Percentiles rank a stretch among this genome's conserved stretches.
Conservation (phyloP, 331 rosid species). For the Ulmus americana region DNA sequence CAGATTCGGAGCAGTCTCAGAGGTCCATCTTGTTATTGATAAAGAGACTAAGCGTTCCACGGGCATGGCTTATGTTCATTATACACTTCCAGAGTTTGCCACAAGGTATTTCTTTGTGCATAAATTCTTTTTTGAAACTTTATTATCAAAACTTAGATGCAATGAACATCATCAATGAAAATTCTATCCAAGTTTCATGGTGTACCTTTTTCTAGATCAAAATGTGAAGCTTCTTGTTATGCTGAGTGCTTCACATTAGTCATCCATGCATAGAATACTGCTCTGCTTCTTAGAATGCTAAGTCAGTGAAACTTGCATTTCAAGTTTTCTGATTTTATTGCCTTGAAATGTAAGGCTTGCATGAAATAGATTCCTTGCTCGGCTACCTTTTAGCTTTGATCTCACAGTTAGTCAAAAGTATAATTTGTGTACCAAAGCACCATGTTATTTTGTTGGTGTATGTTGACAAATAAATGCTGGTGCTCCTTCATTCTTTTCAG, state of each 20-base stretch:
- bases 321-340: not conserved
- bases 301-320: not conserved
- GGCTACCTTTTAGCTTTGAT: not conserved
- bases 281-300: not conserved
- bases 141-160: not conserved
- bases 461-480: not conserved
- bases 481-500: not conserved
- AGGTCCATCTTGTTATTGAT: slow-evolving; percentile 76
- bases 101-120: slow-evolving; percentile 46
- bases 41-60: slow-evolving; percentile 73
- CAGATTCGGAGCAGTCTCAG: slow-evolving; percentile 55
- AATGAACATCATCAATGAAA: not conserved
- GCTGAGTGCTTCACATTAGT: not conserved
- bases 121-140: not conserved
- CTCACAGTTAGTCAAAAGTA: not conserved
- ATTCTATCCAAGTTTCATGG: not conserved
- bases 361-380: not conserved
- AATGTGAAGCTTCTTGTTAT: not conserved
- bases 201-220: not conserved
- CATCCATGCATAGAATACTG: not conserved
- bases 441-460: not conserved
- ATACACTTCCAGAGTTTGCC: slow-evolving; percentile 52
- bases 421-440: not conserved
- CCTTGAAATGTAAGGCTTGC: not conserved
- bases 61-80: slow-evolving; percentile 74